Percentiles rank a stretch among this genome's conserved stretches.
phyloP scores from a whole-genome alignment of 2,329 filamentous ascomycete genomes.

The Colletotrichum sp. region DNA sequence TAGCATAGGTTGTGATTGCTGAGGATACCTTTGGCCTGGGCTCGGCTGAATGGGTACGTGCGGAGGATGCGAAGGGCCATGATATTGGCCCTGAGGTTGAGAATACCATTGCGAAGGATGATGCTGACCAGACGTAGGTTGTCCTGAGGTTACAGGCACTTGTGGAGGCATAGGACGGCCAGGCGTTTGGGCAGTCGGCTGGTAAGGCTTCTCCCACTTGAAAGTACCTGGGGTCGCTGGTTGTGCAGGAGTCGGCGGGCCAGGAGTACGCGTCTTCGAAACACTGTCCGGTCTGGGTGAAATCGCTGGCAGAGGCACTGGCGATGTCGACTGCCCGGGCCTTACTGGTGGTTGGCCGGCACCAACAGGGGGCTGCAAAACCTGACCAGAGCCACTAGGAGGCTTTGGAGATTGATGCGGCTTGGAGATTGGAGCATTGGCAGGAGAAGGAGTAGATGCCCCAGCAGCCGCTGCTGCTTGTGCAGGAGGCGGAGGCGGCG shows the following conservation, averaged over 20 bases:
- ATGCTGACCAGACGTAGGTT: constrained; percentile 17
- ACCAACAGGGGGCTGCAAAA: constrained; percentile 40
- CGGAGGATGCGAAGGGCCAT: neutral
- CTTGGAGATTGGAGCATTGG: constrained; percentile 24
- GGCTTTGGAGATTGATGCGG: constrained; percentile 39
- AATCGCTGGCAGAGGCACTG: constrained; percentile 27
- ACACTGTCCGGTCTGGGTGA: constrained; percentile 37
- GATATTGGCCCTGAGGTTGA: constrained; percentile 13
- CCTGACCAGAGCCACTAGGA: constrained; percentile 30
- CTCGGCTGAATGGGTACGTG: constrained; percentile 18
- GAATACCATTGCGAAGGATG: constrained; percentile 21
- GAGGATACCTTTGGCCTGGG: constrained; percentile 9
- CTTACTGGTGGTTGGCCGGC: constrained; percentile 32
- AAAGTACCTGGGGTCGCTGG: constrained; percentile 28
- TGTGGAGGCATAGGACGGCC: constrained; percentile 19
- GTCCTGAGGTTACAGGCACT: neutral
- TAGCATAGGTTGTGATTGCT: constrained; percentile 20
- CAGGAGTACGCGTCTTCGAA: constrained; percentile 33
- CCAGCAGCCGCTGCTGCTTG: neutral
- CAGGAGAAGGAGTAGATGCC: constrained; percentile 9
- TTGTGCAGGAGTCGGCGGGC: constrained; percentile 28
- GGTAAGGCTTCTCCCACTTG: constrained; percentile 48
- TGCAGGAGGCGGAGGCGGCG: neutral
- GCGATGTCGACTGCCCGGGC: constrained; percentile 18
- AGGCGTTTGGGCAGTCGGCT: constrained; percentile 32